Evolutionary conservation across 148 eudicot genomes (phyloP).

Genomic region (Spergularia bocconei): DNA sequence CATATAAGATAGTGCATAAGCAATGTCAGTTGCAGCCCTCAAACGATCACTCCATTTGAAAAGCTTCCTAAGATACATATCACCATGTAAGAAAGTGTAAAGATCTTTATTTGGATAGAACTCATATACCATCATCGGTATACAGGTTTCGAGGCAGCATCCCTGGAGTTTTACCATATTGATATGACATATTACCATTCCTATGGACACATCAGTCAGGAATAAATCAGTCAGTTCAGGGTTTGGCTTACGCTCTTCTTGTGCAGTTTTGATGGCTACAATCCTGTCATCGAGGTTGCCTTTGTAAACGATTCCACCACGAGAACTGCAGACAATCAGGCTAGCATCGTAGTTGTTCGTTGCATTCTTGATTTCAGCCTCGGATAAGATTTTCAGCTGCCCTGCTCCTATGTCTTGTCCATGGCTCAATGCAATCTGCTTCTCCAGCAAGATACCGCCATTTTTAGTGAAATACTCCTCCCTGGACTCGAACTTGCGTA

Average conservation of each 20-base stretch:
- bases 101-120: constrained; percentile 19
- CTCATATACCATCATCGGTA: constrained; percentile 23
- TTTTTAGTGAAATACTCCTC: constrained; percentile 14
- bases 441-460: background rate
- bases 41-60: background rate
- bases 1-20: constrained; percentile 21
- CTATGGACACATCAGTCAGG: constrained; percentile 21
- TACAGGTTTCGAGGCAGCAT: constrained; percentile 16
- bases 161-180: constrained; percentile 20
- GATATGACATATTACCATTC: background rate
- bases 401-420: constrained; percentile 3
- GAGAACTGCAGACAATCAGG: constrained; percentile 15
- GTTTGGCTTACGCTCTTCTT: background rate
- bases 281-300: constrained; percentile 17
- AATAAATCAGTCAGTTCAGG: constrained; percentile 4
- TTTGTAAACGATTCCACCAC: constrained; percentile 21
- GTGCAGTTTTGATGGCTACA: constrained; percentile 20
- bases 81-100: background rate
- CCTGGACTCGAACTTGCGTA: background rate
- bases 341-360: constrained; percentile 14
- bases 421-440: background rate
- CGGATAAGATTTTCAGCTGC: constrained; percentile 5
- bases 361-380: constrained; percentile 1
- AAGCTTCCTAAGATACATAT: background rate
- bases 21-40: constrained; percentile 13